Percentiles rank a stretch among this genome's conserved stretches.
These are phyloP conservation scores for Aspergillus amoenus DNA, from an alignment of 2,329 filamentous ascomycete species.

Conservation along the genomic window DNA sequence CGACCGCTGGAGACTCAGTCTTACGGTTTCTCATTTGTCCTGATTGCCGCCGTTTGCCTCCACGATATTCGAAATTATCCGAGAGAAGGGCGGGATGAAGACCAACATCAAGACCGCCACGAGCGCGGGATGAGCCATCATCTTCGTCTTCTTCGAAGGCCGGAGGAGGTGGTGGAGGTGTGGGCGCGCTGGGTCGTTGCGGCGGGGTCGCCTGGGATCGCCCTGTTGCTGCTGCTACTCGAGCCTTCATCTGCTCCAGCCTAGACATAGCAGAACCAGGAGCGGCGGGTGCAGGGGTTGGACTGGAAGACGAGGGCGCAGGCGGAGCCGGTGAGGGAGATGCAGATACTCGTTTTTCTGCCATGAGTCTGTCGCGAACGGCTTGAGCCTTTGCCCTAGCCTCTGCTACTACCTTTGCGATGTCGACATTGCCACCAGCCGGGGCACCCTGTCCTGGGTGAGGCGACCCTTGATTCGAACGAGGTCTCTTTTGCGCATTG, in stretches of 20 bases:
- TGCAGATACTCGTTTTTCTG: slow-evolving; percentile 31
- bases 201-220: slow-evolving; percentile 44
- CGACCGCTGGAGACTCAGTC: slow-evolving; percentile 42
- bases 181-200: slow-evolving; percentile 42
- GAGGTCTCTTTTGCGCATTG: slow-evolving; percentile 48
- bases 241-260: slow-evolving; percentile 76
- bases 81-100: slow-evolving; percentile 71
- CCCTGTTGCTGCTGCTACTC: slow-evolving; percentile 72
- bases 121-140: slow-evolving; percentile 49
- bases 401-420: slow-evolving; percentile 49
- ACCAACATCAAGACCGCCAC: slow-evolving; percentile 71
- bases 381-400: slow-evolving; percentile 50
- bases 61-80: slow-evolving; percentile 48
- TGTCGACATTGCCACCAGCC: slow-evolving; percentile 41
- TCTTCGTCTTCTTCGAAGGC: slow-evolving; percentile 54
- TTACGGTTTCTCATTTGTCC: slow-evolving; percentile 55
- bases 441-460: slow-evolving; percentile 38
- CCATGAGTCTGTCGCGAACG: slow-evolving; percentile 47
- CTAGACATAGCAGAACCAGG: slow-evolving; percentile 55
- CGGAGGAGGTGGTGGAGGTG: slow-evolving; percentile 39
- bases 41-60: slow-evolving; percentile 41
- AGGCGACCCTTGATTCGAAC: slow-evolving; percentile 52
- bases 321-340: slow-evolving; percentile 21
- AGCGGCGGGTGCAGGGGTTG: slow-evolving; percentile 34
- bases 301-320: slow-evolving; percentile 33